Evolutionary conservation across 2,329 filamentous ascomycete species (phyloP).

Genomic region (Colletotrichum chrysophilum): DNA sequence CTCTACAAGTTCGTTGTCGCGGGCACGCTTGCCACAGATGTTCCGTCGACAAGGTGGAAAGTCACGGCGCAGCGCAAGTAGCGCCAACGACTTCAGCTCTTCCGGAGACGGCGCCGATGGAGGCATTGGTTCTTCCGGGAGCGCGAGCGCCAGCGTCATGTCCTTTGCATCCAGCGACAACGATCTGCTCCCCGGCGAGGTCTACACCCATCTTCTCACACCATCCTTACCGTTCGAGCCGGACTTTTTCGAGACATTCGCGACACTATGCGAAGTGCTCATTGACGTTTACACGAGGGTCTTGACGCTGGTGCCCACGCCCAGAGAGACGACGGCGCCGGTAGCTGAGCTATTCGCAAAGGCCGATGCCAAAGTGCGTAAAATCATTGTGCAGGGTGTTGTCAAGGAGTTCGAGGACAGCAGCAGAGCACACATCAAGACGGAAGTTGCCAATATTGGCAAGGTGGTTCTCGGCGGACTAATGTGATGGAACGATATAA

Average conservation of each 20-base stretch:
- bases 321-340: constrained; percentile 71
- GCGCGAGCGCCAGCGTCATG: constrained; percentile 51
- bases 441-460: constrained; percentile 83
- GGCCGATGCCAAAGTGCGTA: constrained; percentile 83
- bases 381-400: constrained; percentile 85
- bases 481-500: constrained; percentile 53
- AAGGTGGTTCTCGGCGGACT: constrained; percentile 89
- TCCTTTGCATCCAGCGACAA: constrained; percentile 64
- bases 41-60: constrained; percentile 72
- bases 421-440: constrained; percentile 76
- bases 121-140: constrained; percentile 31
- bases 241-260: constrained; percentile 96
- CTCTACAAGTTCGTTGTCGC: constrained; percentile 71
- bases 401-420: constrained; percentile 94
- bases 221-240: constrained; percentile 93
- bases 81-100: constrained; percentile 43
- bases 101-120: constrained; percentile 31
- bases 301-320: constrained; percentile 74
- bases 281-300: constrained; percentile 91
- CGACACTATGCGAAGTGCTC: constrained; percentile 91
- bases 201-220: constrained; percentile 89
- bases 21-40: constrained; percentile 83
- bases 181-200: constrained; percentile 79
- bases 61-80: constrained; percentile 59
- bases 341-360: constrained; percentile 90